Percentiles rank a stretch among this genome's conserved stretches.
Conservation (phyloP, 1,284 basidiomycete genomes). For the Ceratobasidium sp. region DNA sequence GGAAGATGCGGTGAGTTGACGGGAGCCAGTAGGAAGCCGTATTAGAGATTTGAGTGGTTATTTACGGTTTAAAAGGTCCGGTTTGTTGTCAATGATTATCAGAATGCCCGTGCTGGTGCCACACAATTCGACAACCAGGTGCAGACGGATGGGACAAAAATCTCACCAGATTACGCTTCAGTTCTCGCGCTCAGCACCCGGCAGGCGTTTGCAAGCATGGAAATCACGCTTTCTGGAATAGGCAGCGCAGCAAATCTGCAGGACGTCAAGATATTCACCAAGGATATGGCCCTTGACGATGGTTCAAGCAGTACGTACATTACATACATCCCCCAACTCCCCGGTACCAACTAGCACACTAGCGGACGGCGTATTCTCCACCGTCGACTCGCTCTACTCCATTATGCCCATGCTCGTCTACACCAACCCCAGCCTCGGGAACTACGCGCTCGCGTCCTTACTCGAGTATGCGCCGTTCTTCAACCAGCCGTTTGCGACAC, state of each 20-base stretch:
- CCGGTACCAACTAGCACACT: neutral
- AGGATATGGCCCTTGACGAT: slow-evolving; percentile 58
- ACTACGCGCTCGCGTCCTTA: slow-evolving; percentile 14
- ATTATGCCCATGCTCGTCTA: slow-evolving; percentile 38
- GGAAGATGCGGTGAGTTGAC: slow-evolving; percentile 59
- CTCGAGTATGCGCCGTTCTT: slow-evolving; percentile 19
- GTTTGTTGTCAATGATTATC: slow-evolving; percentile 66
- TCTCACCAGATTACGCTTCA: slow-evolving; percentile 68
- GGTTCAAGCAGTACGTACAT: slow-evolving; percentile 57
- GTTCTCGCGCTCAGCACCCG: slow-evolving; percentile 68
- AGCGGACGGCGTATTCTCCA: slow-evolving; percentile 21
- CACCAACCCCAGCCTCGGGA: slow-evolving; percentile 32
- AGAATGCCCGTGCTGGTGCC: slow-evolving; percentile 61
- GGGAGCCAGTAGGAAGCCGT: neutral
- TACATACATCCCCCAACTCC: slow-evolving; percentile 56
- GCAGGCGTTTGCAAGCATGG: slow-evolving; percentile 69
- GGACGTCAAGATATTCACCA: slow-evolving; percentile 72
- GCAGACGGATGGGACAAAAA: slow-evolving; percentile 63
- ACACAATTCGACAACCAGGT: slow-evolving; percentile 66
- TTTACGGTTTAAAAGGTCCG: neutral
- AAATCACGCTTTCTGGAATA: slow-evolving; percentile 68
- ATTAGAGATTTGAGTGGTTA: neutral
- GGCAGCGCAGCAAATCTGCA: slow-evolving; percentile 63
- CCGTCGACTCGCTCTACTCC: neutral
- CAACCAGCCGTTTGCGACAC: neutral